phyloP scores from a whole-genome alignment of 768 basidiomycete genomes.

The Polyporus arcularius region DNA sequence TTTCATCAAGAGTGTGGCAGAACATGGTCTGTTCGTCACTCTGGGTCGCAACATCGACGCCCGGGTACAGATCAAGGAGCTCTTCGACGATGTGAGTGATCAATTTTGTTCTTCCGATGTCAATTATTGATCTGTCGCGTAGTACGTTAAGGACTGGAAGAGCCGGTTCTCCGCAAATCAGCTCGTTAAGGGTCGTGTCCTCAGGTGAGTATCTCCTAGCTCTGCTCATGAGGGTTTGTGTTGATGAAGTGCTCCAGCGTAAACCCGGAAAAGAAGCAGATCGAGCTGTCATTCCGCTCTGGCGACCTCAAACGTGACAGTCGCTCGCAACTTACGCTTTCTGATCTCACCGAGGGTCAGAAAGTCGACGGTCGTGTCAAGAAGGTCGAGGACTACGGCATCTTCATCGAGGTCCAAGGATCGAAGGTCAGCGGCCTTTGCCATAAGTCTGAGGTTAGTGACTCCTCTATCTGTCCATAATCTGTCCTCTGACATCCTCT shows the following conservation, averaged over 20 bases:
- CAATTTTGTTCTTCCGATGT: neutral
- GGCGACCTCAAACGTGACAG: conserved; percentile 48
- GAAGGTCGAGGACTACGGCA: conserved; percentile 82
- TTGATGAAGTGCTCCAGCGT: conserved; percentile 49
- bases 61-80: conserved; percentile 89
- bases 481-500: conserved; percentile 1
- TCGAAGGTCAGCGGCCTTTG: conserved; percentile 88
- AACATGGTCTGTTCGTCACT: conserved; percentile 87
- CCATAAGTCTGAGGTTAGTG: conserved; percentile 84
- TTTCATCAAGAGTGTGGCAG: conserved; percentile 84
- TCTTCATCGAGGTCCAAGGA: conserved; percentile 90
- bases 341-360: conserved; percentile 74
- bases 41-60: conserved; percentile 85
- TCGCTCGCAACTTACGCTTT: conserved; percentile 40
- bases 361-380: conserved; percentile 80
- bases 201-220: conserved; percentile 48
- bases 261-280: conserved; percentile 67
- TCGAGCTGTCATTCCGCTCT: conserved; percentile 90
- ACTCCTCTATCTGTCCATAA: neutral
- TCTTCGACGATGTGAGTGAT: conserved; percentile 76
- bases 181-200: conserved; percentile 82
- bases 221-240: neutral
- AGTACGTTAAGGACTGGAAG: conserved; percentile 98
- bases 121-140: neutral
- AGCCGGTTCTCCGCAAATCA: conserved; percentile 75